A percentile compares a stretch with the other conserved stretches of the same genome.
These are phyloP conservation scores for Cladosporium oxysporum DNA, from an alignment of 2,329 filamentous ascomycete species.

Conservation along the genomic window DNA sequence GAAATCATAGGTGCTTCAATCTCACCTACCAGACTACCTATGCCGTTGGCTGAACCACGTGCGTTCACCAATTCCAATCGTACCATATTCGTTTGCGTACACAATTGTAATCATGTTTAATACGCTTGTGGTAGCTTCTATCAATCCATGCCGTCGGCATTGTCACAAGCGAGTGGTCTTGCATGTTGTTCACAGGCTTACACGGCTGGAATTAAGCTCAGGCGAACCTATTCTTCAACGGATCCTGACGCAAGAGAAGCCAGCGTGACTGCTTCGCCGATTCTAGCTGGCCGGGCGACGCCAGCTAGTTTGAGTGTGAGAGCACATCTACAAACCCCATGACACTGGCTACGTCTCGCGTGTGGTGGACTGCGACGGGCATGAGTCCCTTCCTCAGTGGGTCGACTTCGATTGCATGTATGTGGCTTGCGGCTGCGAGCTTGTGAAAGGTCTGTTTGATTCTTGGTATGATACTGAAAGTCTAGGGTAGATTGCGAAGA, in stretches of 20 bases:
- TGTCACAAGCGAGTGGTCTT: too few species aligned
- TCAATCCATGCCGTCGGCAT: too few species aligned
- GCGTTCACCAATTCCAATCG: not conserved
- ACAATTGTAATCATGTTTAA: too few species aligned
- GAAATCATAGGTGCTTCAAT: too few species aligned
- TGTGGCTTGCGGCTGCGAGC: not conserved
- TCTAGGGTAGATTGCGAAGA: not conserved
- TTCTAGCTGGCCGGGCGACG: not conserved
- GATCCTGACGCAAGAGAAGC: not conserved
- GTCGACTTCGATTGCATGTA: not conserved
- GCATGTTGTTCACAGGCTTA: too few species aligned
- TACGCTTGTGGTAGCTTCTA: too few species aligned
- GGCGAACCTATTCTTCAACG: not conserved
- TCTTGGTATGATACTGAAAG: not conserved
- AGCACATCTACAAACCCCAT: not conserved
- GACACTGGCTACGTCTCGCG: not conserved
- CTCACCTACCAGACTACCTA: not conserved
- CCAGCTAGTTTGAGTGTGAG: not conserved
- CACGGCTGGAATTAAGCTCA: not conserved
- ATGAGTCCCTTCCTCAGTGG: too few species aligned
- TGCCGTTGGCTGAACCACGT: not conserved
- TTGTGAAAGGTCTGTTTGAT: not conserved
- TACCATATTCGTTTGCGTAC: not conserved
- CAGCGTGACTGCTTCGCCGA: too few species aligned
- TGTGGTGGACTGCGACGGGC: too few species aligned